These are phyloP conservation scores for Thielaviopsis populi DNA, from an alignment of 2,329 filamentous ascomycete species.

Conservation along the genomic window DNA sequence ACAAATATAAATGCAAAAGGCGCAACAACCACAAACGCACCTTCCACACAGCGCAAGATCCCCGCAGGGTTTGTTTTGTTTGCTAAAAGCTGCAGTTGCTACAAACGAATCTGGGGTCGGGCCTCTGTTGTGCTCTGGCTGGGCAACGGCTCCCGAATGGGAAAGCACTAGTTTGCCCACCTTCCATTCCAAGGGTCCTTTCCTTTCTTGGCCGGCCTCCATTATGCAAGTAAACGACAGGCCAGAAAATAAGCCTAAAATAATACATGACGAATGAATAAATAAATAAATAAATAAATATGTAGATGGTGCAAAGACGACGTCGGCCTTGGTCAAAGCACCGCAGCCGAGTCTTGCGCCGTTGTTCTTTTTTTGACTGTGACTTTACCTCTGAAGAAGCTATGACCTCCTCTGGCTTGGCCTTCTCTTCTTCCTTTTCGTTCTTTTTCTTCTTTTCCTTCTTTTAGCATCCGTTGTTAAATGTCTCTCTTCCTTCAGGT, in stretches of 20 bases:
- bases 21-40: slow-evolving; percentile 2
- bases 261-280: background rate
- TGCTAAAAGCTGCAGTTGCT: background rate
- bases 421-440: background rate
- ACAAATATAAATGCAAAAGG: background rate
- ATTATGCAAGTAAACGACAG: background rate
- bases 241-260: background rate
- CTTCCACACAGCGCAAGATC: background rate
- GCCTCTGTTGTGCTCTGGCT: background rate
- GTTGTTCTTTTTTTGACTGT: slow-evolving; percentile 3
- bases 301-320: background rate
- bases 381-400: background rate
- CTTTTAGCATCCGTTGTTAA: background rate
- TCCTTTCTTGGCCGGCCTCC: background rate
- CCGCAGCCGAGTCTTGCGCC: background rate
- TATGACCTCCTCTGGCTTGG: background rate
- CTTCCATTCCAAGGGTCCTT: slow-evolving; percentile 1
- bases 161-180: background rate
- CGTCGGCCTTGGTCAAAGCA: background rate
- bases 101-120: background rate
- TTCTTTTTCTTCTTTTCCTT: background rate
- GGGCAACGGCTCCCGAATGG: background rate
- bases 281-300: background rate
- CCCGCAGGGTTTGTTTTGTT: slow-evolving; percentile 5
- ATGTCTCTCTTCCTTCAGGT: no score